phyloP scores from a whole-genome alignment of 352 stramenopile species.

The Phytopythium aichiense region DNA sequence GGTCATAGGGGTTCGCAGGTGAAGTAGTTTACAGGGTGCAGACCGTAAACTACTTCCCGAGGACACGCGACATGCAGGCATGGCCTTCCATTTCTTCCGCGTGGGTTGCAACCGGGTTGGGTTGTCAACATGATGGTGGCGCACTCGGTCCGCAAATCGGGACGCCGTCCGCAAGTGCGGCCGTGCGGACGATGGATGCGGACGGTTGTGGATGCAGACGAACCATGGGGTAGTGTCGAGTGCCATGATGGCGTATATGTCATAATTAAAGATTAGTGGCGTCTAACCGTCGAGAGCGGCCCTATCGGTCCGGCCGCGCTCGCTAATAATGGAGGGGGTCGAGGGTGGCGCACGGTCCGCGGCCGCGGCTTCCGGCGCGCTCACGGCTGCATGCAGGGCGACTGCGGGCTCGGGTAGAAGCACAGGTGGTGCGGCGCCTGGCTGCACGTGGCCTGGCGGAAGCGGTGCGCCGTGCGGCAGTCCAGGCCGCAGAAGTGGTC shows the following conservation, averaged over 20 bases:
- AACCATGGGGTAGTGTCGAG: not conserved
- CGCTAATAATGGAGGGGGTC: not conserved
- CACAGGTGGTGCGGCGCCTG: constrained; percentile 21
- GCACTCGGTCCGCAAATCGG: too few relatives aligned
- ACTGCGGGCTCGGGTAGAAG: constrained; percentile 13
- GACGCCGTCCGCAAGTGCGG: too few relatives aligned
- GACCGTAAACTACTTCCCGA: not conserved
- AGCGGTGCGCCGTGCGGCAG: constrained; percentile 22
- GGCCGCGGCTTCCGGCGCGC: too few relatives aligned
- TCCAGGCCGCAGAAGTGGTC: constrained; percentile 64
- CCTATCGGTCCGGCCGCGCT: not conserved
- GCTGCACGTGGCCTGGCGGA: constrained; percentile 32
- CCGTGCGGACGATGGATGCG: not conserved
- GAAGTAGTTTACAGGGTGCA: not conserved
- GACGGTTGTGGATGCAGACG: not conserved
- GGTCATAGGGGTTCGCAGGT: not conserved
- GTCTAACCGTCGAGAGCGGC: not conserved
- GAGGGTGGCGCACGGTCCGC: too few relatives aligned
- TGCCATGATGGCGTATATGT: not conserved
- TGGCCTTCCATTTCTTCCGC: not conserved
- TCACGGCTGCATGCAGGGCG: constrained; percentile 11
- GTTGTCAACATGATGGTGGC: not conserved
- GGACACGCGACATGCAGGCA: not conserved
- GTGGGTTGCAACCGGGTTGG: not conserved
- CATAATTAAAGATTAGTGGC: not conserved